Evolutionary conservation across 495 filamentous ascomycete genomes (phyloP).

Genomic region (Daldinia decipiens): DNA sequence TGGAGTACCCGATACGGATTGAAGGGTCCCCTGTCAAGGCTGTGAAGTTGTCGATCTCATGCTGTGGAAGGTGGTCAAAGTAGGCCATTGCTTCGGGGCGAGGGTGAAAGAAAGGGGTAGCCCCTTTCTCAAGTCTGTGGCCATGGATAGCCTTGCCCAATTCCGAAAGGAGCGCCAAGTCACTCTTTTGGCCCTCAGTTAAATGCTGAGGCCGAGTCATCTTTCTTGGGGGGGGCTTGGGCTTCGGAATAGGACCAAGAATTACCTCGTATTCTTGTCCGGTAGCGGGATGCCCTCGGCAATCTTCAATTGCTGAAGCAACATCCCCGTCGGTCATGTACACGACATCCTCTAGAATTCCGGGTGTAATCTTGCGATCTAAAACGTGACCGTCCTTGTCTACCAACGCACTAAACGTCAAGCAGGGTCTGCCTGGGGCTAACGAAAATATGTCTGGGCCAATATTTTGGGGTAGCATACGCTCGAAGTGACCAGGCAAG

Average conservation of each 20-base stretch:
- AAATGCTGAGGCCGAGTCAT: slow-evolving; percentile 53
- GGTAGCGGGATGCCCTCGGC: slow-evolving; percentile 32
- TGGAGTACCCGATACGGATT: slow-evolving; percentile 51
- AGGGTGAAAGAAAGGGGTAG: slow-evolving; percentile 51
- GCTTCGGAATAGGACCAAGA: slow-evolving; percentile 49
- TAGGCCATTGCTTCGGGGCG: slow-evolving; percentile 48
- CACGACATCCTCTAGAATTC: slow-evolving; percentile 75
- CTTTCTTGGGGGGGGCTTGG: slow-evolving; percentile 37
- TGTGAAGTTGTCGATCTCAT: slow-evolving; percentile 33
- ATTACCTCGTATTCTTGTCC: slow-evolving; percentile 15
- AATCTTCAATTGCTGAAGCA: slow-evolving; percentile 57
- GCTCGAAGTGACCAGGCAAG: slow-evolving; percentile 72
- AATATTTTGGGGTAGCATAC: slow-evolving; percentile 74
- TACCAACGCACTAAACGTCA: slow-evolving; percentile 86
- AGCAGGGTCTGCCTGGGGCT: slow-evolving; percentile 68
- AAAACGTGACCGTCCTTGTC: slow-evolving; percentile 70
- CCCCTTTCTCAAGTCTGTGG: slow-evolving; percentile 51
- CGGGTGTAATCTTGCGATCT: slow-evolving; percentile 76
- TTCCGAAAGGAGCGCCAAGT: slow-evolving; percentile 49
- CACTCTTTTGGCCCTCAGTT: slow-evolving; percentile 42
- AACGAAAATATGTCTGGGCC: slow-evolving; percentile 75
- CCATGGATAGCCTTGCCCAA: slow-evolving; percentile 52
- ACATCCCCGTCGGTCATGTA: slow-evolving; percentile 73
- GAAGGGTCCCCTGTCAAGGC: slow-evolving; percentile 52
- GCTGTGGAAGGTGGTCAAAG: slow-evolving; percentile 41